phyloP scores from a whole-genome alignment of 331 rosid species.

The Cucumis variabilis region DNA sequence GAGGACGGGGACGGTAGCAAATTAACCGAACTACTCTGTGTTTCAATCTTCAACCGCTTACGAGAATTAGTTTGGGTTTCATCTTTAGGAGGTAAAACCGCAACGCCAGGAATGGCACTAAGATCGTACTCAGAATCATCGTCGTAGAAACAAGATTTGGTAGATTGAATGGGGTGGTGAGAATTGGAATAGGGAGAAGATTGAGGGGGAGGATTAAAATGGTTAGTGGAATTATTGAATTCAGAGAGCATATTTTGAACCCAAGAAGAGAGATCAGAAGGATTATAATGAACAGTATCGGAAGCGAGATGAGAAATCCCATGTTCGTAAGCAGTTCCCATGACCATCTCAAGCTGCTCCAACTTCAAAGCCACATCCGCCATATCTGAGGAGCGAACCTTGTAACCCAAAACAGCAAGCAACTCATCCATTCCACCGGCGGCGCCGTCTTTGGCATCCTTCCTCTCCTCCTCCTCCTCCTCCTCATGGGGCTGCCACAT shows the following conservation, averaged over 20 bases:
- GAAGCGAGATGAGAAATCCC: slow-evolving; percentile 64
- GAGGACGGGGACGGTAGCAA: background rate
- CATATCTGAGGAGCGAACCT: slow-evolving; percentile 76
- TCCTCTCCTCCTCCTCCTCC: slow-evolving; percentile 35
- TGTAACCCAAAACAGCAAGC: slow-evolving; percentile 79
- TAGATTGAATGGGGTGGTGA: slow-evolving; percentile 21
- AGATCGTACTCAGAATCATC: slow-evolving; percentile 83
- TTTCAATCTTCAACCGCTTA: slow-evolving; percentile 47
- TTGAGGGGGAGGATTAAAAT: background rate
- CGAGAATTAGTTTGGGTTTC: background rate
- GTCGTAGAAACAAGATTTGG: slow-evolving; percentile 28
- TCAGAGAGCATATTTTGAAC: slow-evolving; percentile 77
- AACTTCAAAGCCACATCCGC: slow-evolving; percentile 80
- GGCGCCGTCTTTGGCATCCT: slow-evolving; percentile 6
- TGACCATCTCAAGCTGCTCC: slow-evolving; percentile 75
- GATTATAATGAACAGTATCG: slow-evolving; percentile 82
- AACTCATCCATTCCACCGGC: slow-evolving; percentile 66
- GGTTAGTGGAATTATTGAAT: slow-evolving; percentile 44
- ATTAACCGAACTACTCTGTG: background rate
- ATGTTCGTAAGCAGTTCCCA: slow-evolving; percentile 68
- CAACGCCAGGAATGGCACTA: slow-evolving; percentile 80
- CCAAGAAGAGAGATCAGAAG: slow-evolving; percentile 82
- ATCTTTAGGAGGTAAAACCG: slow-evolving; percentile 55
- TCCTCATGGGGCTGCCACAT: slow-evolving; percentile 58
- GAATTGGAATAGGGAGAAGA: slow-evolving; percentile 11